Conservation (phyloP, 345 rosid genomes). For the Alliaria petiolata region DNA sequence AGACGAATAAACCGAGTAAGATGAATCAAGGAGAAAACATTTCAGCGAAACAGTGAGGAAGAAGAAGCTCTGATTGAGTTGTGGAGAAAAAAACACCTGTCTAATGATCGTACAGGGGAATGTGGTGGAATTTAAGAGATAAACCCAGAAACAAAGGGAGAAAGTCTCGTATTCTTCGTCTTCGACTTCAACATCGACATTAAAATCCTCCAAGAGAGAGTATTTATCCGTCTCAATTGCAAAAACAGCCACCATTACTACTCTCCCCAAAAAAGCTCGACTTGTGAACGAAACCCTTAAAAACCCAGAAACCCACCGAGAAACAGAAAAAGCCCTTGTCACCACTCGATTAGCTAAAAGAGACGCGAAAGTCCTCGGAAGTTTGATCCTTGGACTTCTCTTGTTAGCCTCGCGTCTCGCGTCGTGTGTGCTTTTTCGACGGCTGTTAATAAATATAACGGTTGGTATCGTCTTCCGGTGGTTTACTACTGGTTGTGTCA, state of each 20-base stretch:
- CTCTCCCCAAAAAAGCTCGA: neutral
- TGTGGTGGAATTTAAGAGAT: conserved; percentile 40
- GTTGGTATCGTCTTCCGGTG: conserved; percentile 34
- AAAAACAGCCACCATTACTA: conserved; percentile 32
- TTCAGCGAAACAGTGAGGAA: neutral
- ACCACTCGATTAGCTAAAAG: neutral
- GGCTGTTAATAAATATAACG: conserved; percentile 46
- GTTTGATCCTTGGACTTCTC: neutral
- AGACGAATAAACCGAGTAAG: neutral
- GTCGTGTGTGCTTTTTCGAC: conserved; percentile 2
- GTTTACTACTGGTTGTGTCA: conserved; percentile 30
- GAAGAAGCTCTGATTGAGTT: neutral
- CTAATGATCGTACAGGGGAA: conserved; percentile 45
- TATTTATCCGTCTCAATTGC: conserved; percentile 33
- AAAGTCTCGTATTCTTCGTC: conserved; percentile 37
- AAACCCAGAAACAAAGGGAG: conserved; percentile 63
- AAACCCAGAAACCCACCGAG: neutral
- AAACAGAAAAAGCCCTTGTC: neutral
- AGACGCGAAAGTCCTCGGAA: neutral
- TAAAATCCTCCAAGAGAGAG: conserved; percentile 41
- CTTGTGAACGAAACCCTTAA: conserved; percentile 15
- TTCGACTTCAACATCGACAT: conserved; percentile 35
- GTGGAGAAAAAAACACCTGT: conserved; percentile 38
- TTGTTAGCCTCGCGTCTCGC: neutral
- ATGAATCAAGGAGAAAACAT: neutral